phyloP scores from a whole-genome alignment of 768 basidiomycete genomes.

The Suillus tomentosus region DNA sequence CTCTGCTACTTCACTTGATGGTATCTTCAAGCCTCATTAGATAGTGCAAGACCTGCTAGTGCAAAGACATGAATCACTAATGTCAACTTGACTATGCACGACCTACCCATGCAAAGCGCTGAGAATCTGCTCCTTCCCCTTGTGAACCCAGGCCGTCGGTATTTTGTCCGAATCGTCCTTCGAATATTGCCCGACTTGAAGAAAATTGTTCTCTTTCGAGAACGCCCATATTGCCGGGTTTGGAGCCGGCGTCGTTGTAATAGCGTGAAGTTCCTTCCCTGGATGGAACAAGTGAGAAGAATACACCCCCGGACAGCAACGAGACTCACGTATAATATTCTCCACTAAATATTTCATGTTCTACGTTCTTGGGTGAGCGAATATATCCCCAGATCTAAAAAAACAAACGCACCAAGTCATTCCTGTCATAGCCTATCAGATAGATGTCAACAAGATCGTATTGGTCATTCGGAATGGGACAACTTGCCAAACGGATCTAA shows the following conservation, averaged over 20 bases:
- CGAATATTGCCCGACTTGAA: not conserved
- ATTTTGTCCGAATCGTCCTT: not conserved
- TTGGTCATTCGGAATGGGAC: not conserved
- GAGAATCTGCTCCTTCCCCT: not conserved
- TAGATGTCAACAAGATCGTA: not conserved
- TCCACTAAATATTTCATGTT: conserved; percentile 71
- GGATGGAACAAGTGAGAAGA: conserved; percentile 9
- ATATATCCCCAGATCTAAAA: not conserved
- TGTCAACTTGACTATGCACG: too few relatives aligned
- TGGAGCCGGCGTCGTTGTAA: conserved; percentile 59
- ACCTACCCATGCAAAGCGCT: not conserved
- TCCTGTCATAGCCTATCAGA: conserved; percentile 61
- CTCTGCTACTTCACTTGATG: not conserved
- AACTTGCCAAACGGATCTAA: conserved; percentile 47
- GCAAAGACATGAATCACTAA: not conserved
- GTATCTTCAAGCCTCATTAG: not conserved
- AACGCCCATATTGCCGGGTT: conserved; percentile 62
- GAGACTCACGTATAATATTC: conserved; percentile 56
- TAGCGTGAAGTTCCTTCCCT: conserved; percentile 62
- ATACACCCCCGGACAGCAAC: not conserved
- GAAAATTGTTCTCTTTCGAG: conserved; percentile 44
- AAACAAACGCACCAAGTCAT: conserved; percentile 54
- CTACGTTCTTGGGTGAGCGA: conserved; percentile 26
- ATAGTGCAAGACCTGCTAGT: not conserved
- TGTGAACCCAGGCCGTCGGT: not conserved